Conservation (phyloP, 2,329 filamentous ascomycete species). For the Diaporthe helianthi region DNA sequence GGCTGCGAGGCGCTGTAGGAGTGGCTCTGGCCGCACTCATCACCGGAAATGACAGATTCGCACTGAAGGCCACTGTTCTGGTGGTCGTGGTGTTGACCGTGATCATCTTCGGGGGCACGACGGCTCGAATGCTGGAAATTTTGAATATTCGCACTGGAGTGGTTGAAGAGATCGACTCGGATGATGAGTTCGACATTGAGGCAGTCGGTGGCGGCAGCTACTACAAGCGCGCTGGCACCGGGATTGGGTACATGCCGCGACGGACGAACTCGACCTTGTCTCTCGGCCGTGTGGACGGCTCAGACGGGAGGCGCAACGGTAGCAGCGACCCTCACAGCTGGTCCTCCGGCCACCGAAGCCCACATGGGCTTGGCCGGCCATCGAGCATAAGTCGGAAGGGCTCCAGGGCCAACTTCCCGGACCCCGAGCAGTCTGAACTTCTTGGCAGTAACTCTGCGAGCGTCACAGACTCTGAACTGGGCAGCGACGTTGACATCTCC, state of each 20-base stretch:
- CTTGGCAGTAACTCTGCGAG: slow-evolving; percentile 52
- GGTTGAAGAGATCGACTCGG: slow-evolving; percentile 94
- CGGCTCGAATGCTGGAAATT: slow-evolving; percentile 96
- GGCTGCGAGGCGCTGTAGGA: slow-evolving; percentile 91
- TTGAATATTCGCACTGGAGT: slow-evolving; percentile 95
- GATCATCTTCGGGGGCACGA: slow-evolving; percentile 98
- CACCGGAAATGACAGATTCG: slow-evolving; percentile 79
- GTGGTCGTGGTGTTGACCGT: slow-evolving; percentile 97
- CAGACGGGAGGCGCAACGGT: slow-evolving; percentile 37
- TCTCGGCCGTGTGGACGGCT: slow-evolving; percentile 58
- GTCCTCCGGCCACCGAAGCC: slow-evolving; percentile 61
- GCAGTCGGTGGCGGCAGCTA: slow-evolving; percentile 74
- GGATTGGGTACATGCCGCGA: slow-evolving; percentile 78
- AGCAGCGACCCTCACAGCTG: slow-evolving; percentile 51
- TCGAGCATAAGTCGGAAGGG: slow-evolving; percentile 61
- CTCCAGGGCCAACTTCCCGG: slow-evolving; percentile 52
- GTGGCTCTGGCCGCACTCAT: slow-evolving; percentile 92
- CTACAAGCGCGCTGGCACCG: slow-evolving; percentile 79
- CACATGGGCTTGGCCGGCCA: slow-evolving; percentile 51
- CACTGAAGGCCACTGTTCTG: slow-evolving; percentile 91
- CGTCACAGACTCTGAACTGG: slow-evolving; percentile 64
- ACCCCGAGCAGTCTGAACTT: slow-evolving; percentile 64
- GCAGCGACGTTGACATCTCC: slow-evolving; percentile 70
- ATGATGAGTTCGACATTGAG: slow-evolving; percentile 98
- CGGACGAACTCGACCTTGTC: slow-evolving; percentile 65